phyloP scores from a whole-genome alignment of 2,329 filamentous ascomycete species.

The Oidium heveae region DNA sequence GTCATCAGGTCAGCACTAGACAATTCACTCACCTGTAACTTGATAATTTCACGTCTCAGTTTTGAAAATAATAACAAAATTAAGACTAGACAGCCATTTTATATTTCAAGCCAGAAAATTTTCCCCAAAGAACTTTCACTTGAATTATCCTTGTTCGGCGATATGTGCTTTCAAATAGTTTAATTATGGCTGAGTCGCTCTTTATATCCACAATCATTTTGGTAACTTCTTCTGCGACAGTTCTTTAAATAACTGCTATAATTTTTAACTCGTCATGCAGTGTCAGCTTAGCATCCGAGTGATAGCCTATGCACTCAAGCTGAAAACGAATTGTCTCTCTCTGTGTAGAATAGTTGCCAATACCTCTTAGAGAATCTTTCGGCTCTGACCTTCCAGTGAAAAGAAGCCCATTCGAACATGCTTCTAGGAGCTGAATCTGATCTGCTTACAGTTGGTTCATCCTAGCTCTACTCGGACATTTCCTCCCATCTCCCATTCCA shows the following conservation, averaged over 20 bases:
- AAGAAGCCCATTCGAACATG: background rate
- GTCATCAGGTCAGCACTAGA: too few relatives aligned
- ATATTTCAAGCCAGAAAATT: too few relatives aligned
- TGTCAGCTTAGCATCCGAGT: background rate
- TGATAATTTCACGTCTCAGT: too few relatives aligned
- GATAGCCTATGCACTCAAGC: background rate
- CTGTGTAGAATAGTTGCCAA: background rate
- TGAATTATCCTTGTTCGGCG: too few relatives aligned
- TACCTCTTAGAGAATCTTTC: background rate
- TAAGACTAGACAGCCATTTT: too few relatives aligned
- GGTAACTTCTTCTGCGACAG: background rate
- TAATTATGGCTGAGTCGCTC: background rate
- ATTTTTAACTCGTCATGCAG: background rate
- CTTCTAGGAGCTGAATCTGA: background rate
- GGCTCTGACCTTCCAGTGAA: background rate
- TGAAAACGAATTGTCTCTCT: background rate
- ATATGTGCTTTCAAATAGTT: background rate
- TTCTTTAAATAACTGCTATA: background rate
- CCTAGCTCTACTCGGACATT: background rate
- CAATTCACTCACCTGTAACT: too few relatives aligned
- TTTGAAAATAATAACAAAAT: too few relatives aligned
- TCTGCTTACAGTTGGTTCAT: background rate
- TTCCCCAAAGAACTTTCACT: too few relatives aligned
- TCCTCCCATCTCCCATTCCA: background rate
- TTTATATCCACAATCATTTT: background rate